Base-by-base conservation (phyloP, 2,329 filamentous ascomycete genomes). In the Immersiporthe knoxdaviesiana region DNA sequence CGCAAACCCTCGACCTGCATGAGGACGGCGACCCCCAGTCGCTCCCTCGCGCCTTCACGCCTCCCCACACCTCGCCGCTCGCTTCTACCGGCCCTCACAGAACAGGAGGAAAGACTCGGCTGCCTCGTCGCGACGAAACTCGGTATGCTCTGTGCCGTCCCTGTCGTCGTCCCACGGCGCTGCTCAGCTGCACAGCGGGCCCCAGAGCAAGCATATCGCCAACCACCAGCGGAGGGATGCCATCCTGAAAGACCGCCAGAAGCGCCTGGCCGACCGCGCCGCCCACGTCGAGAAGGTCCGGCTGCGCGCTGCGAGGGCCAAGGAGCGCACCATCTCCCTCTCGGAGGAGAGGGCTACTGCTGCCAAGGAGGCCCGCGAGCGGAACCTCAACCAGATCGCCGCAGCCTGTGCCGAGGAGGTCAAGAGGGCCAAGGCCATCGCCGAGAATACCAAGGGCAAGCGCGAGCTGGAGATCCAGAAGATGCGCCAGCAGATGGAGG, bases 261-360 rank as follows among this genome's bases (percentile, higher is more conserved):
- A 92, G 18, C 87, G 92, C 27, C 84, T 96, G 24, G 92, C 92
- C 67, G 92, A 94, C 78, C 85, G 92, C 68, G 92, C 92, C 37
- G 91, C 91, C 10, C 92, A 96, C 78, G 92, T 91, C 30, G 92
- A 96, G 79, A 93, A 94, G 77, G 92, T 96, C 21, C 90, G 92
- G 65, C 80, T 93, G 71, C 87, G 92, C 47, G 92, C 92, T 58
- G 92, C 92, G 12, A 79, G 92, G 68, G 91, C 89, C 70, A 94
- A 93, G 79, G 89, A 91, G 2, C 85, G 88, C 8, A 87, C 89
- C 2, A 87, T 82, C 41, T 88, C 87, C 2, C 85, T 89, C 67
- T 92, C 90, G 59, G 92, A 95, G 77, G 92, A 94, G 78, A 85
- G 91, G 64, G 91, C 92, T 3, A 81, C 94, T 69, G 92, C 92